Evolutionary conservation across 768 basidiomycete genomes (phyloP).

Genomic region (Phylloporus sp.): DNA sequence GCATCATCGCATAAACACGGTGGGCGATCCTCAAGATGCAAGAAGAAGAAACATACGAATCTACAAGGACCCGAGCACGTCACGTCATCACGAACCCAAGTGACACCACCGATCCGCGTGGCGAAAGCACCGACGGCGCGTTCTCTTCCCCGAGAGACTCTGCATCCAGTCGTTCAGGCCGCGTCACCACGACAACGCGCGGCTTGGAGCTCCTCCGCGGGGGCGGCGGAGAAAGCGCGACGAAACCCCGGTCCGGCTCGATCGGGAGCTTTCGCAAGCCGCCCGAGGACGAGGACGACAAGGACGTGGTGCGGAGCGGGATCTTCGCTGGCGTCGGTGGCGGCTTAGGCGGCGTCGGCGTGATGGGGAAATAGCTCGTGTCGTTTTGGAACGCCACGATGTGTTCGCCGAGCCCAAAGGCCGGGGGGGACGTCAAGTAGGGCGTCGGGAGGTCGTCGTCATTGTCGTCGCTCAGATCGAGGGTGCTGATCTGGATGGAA

Average conservation of each 20-base stretch:
- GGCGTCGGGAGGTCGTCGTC: slow-evolving; percentile 28
- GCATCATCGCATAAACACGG: no score
- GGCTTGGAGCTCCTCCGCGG: slow-evolving; percentile 57
- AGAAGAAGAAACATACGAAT: no score
- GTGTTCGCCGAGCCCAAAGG: slow-evolving; percentile 49
- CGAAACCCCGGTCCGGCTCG: slow-evolving; percentile 34
- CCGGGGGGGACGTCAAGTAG: slow-evolving; percentile 9
- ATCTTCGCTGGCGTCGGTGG: no score
- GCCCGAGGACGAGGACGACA: background rate
- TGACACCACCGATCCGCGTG: slow-evolving; percentile 50
- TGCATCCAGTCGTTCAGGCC: slow-evolving; percentile 9
- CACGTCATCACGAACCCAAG: slow-evolving; percentile 45
- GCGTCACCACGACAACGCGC: slow-evolving; percentile 25
- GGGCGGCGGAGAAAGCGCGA: slow-evolving; percentile 60
- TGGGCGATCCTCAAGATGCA: slow-evolving; percentile 7
- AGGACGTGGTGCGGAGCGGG: no score
- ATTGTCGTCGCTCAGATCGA: slow-evolving; percentile 23
- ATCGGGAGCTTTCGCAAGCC: slow-evolving; percentile 16
- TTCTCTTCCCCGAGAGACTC: slow-evolving; percentile 12
- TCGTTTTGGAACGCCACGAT: slow-evolving; percentile 50
- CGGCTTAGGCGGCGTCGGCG: slow-evolving; percentile 24
- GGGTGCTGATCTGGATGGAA: slow-evolving; percentile 24
- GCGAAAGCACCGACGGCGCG: slow-evolving; percentile 36
- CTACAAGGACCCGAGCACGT: no score
- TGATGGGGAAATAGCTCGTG: slow-evolving; percentile 55